Percentiles rank a stretch among this genome's conserved stretches.
phyloP scores from a whole-genome alignment of 225 moss, liverwort and hornwort genomes.

The Anthoceros angustus region DNA sequence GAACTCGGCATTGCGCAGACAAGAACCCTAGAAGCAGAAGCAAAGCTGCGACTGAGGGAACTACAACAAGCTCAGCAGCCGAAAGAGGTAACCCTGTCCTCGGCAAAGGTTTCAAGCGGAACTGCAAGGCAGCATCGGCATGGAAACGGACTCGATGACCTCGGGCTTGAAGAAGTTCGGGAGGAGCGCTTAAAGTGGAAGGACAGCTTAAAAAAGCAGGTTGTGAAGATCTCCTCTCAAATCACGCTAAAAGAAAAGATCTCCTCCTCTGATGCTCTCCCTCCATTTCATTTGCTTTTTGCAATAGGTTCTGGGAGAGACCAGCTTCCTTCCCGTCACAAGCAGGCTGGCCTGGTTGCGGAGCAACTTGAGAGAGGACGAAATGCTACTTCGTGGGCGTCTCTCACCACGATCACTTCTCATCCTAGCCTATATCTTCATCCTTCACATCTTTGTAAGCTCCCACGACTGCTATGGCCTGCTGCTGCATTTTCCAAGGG shows the following conservation, averaged over 20 bases:
- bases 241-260: background rate
- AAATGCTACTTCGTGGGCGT: constrained; percentile 19
- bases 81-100: constrained; percentile 1
- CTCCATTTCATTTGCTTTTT: background rate
- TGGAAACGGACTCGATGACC: constrained; percentile 19
- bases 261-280: background rate
- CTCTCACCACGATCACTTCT: constrained; percentile 28
- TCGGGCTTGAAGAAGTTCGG: constrained; percentile 21
- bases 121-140: constrained; percentile 6
- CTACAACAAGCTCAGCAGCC: constrained; percentile 11
- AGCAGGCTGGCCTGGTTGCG: background rate
- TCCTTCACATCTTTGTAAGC: constrained; percentile 29
- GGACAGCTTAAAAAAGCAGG: constrained; percentile 20
- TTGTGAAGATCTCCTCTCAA: background rate
- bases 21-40: background rate
- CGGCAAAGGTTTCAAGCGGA: background rate
- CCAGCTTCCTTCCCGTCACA: background rate
- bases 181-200: constrained; percentile 31
- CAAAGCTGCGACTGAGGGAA: background rate
- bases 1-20: background rate
- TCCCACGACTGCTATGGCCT: background rate
- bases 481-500: background rate
- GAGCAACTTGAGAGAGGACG: constrained; percentile 17
- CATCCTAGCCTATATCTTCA: constrained; percentile 28
- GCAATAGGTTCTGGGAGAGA: constrained; percentile 20